phyloP scores from a whole-genome alignment of 2,329 filamentous ascomycete species.

The Clarireedia paspali region DNA sequence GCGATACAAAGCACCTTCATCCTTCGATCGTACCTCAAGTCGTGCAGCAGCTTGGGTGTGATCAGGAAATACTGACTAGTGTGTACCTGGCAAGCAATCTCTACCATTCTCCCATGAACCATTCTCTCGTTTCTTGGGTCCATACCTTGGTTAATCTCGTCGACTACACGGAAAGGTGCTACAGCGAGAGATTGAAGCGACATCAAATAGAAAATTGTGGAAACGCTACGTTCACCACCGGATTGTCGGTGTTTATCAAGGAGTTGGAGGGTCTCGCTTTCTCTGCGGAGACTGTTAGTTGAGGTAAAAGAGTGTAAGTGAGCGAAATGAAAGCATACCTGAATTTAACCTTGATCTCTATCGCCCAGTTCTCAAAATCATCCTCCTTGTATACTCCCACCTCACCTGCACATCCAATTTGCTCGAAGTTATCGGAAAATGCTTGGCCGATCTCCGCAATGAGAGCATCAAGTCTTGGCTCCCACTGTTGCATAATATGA shows the following conservation, averaged over 20 bases:
- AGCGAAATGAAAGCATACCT: constrained; percentile 46
- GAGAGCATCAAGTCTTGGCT: constrained; percentile 72
- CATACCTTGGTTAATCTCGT: constrained; percentile 99
- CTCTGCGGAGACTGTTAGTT: constrained; percentile 37
- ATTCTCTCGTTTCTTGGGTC: constrained; percentile 97
- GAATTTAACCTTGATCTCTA: constrained; percentile 93
- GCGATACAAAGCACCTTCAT: constrained; percentile 95
- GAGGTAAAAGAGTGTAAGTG: not conserved
- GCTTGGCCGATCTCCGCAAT: constrained; percentile 78
- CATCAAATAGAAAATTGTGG: constrained; percentile 99
- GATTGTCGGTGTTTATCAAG: constrained; percentile 92
- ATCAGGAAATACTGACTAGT: constrained; percentile 91
- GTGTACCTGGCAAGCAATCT: constrained; percentile 83
- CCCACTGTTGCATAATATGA: constrained; percentile 66
- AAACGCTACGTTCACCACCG: constrained; percentile 90
- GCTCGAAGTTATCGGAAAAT: constrained; percentile 87
- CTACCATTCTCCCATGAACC: constrained; percentile 96
- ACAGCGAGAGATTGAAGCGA: constrained; percentile 88
- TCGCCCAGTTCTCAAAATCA: constrained; percentile 89
- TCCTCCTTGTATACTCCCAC: constrained; percentile 82
- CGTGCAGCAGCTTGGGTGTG: constrained; percentile 87
- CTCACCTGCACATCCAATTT: constrained; percentile 90
- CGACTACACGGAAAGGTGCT: constrained; percentile 93
- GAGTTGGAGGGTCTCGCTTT: constrained; percentile 74
- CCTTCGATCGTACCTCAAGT: constrained; percentile 75